Conservation (phyloP, 805 yeast species). For the Ogataea wickerhamii region DNA sequence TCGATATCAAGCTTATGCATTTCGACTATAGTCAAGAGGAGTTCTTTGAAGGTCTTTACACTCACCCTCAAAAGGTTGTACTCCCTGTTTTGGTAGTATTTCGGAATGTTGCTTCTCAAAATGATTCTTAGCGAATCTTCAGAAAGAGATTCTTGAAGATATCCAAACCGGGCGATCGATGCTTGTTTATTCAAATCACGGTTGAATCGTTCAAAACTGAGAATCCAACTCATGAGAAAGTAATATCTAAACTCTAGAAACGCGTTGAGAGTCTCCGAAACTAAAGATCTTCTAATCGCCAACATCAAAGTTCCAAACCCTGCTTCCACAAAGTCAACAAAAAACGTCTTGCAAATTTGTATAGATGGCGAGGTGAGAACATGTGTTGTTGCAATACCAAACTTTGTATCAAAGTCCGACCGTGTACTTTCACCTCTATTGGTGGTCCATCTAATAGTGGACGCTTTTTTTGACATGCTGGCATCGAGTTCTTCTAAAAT, state of each 20-base stretch:
- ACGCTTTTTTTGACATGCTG: constrained; percentile 58
- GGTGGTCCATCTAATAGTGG: constrained; percentile 9
- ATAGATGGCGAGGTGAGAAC: constrained; percentile 33
- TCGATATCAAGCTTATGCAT: constrained; percentile 34
- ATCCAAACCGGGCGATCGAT: constrained; percentile 28
- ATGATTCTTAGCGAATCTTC: constrained; percentile 59
- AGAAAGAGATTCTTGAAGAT: constrained; percentile 44
- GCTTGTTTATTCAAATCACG: constrained; percentile 30
- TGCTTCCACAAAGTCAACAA: constrained; percentile 62
- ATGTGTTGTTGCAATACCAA: constrained; percentile 21
- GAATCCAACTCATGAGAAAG: constrained; percentile 68
- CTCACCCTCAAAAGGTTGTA: constrained; percentile 68
- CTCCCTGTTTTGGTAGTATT: constrained; percentile 39
- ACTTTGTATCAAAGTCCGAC: constrained; percentile 29
- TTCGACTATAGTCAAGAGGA: constrained; percentile 44
- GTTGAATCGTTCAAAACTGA: constrained; percentile 55
- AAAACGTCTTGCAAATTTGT: constrained; percentile 39
- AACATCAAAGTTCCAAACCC: constrained; percentile 66
- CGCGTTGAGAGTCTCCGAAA: constrained; percentile 21
- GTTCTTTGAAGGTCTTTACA: constrained; percentile 61
- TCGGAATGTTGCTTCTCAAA: constrained; percentile 33
- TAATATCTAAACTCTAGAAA: constrained; percentile 46
- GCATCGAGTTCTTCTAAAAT: constrained; percentile 64
- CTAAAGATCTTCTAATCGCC: constrained; percentile 39
- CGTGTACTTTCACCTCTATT: constrained; percentile 24